These are phyloP conservation scores for Prunus armeniaca DNA, from an alignment of 306 rosid species.

Conservation along the genomic window DNA sequence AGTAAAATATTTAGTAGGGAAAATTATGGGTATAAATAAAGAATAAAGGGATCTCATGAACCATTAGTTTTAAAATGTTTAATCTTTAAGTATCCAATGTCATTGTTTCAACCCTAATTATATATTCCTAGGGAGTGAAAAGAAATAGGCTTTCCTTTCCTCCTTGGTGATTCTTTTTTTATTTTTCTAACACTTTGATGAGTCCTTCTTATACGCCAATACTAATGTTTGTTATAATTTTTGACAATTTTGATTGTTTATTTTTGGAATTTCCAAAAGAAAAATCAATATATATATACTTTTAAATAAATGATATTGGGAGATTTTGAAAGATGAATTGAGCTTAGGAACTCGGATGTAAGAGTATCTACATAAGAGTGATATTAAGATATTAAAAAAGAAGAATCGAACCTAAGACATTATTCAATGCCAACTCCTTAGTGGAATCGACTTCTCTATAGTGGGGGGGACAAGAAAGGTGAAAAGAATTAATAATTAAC, in stretches of 20 bases:
- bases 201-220: neutral
- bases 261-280: neutral
- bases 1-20: too few relatives aligned
- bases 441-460: neutral
- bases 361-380: fast-evolving
- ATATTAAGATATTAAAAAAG: fast-evolving
- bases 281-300: too few relatives aligned
- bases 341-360: fast-evolving
- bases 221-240: neutral
- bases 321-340: too few relatives aligned
- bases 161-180: neutral
- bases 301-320: too few relatives aligned
- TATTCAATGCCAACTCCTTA: neutral
- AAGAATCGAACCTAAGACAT: fast-evolving
- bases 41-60: neutral
- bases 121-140: neutral
- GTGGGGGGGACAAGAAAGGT: neutral
- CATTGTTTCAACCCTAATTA: neutral
- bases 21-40: too few relatives aligned
- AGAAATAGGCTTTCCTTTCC: neutral
- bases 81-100: neutral
- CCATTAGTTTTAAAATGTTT: neutral
- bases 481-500: neutral
- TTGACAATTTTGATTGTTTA: neutral
- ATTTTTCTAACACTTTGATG: neutral